A percentile compares a stretch with the other conserved stretches of the same genome.
Evolutionary conservation across 2,329 filamentous ascomycete species (phyloP).

Genomic region (Aspergillus fumigatiaffinis): DNA sequence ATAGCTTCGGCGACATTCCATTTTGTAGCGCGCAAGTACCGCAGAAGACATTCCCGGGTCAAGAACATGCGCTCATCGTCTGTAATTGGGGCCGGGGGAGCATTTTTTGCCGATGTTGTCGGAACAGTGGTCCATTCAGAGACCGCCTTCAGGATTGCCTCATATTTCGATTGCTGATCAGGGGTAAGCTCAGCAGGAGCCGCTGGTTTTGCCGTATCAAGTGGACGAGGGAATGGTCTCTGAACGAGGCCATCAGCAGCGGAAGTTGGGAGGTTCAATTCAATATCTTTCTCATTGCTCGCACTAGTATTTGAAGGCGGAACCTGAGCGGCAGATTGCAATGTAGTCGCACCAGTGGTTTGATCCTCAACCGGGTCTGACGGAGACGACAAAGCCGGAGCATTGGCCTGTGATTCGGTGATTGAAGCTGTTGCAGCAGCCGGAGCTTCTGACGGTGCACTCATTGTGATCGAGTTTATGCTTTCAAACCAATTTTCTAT

Average conservation of each 20-base stretch:
- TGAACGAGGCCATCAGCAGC: conserved; percentile 42
- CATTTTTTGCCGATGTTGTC: conserved; percentile 57
- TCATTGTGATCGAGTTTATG: conserved; percentile 8
- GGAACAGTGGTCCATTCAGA: conserved; percentile 68
- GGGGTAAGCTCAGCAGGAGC: conserved; percentile 60
- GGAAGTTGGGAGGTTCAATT: conserved; percentile 34
- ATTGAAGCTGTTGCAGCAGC: neutral
- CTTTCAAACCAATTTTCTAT: neutral
- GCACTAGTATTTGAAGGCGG: conserved; percentile 7
- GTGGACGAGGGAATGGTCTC: conserved; percentile 58
- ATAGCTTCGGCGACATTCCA: conserved; percentile 75
- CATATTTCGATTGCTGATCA: conserved; percentile 81
- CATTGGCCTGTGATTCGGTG: conserved; percentile 8
- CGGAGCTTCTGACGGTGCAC: conserved; percentile 9
- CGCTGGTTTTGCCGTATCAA: conserved; percentile 55
- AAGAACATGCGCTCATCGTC: conserved; percentile 85
- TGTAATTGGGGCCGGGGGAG: conserved; percentile 60
- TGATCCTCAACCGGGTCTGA: neutral
- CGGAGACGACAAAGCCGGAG: neutral
- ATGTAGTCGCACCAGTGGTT: conserved; percentile 1
- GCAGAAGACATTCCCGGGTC: conserved; percentile 84
- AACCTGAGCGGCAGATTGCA: conserved; percentile 1
- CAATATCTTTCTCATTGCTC: conserved; percentile 10
- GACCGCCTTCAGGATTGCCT: conserved; percentile 66
- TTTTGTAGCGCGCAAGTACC: conserved; percentile 90